Conservation (phyloP, 2,329 filamentous ascomycete genomes). For the Fragosphaeria purpurea region DNA sequence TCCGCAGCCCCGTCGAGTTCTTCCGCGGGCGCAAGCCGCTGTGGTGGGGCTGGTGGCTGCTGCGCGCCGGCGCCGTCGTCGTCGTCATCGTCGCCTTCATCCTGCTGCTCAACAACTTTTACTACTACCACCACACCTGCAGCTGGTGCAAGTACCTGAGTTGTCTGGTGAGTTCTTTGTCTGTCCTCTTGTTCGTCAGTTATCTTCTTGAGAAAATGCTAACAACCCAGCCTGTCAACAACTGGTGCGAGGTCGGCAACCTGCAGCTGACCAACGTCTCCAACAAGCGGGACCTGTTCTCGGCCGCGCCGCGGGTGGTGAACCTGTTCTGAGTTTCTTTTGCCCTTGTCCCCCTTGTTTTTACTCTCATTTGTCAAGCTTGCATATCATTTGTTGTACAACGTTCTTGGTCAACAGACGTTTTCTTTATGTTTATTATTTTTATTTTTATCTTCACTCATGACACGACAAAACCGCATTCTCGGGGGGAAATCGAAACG, state of each 20-base stretch:
- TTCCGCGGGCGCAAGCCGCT: constrained; percentile 87
- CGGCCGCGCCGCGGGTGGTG: constrained; percentile 1
- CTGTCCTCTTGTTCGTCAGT: not conserved
- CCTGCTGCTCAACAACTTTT: constrained; percentile 83
- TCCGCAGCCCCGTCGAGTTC: constrained; percentile 60
- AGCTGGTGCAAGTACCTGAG: constrained; percentile 92
- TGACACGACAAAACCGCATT: not conserved
- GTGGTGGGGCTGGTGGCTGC: constrained; percentile 97
- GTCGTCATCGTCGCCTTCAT: constrained; percentile 80
- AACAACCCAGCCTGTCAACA: constrained; percentile 44
- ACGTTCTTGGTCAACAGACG: too few relatives aligned
- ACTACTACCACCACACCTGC: constrained; percentile 65
- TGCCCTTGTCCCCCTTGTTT: not conserved
- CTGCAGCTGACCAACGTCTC: constrained; percentile 15
- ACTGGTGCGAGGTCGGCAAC: constrained; percentile 53
- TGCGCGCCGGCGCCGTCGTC: constrained; percentile 68
- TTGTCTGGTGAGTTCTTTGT: constrained; percentile 64
- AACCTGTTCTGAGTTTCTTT: constrained; percentile 5
- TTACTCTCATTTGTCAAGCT: not conserved
- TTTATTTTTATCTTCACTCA: constrained; percentile 1
- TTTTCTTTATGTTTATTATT: not conserved
- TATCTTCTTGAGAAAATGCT: not conserved
- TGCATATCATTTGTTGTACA: not conserved
- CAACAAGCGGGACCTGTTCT: constrained; percentile 15
- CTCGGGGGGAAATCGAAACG: too few relatives aligned